Evolutionary conservation across 257 asterid genomes (phyloP).

Genomic region (Buddleja alternifolia): DNA sequence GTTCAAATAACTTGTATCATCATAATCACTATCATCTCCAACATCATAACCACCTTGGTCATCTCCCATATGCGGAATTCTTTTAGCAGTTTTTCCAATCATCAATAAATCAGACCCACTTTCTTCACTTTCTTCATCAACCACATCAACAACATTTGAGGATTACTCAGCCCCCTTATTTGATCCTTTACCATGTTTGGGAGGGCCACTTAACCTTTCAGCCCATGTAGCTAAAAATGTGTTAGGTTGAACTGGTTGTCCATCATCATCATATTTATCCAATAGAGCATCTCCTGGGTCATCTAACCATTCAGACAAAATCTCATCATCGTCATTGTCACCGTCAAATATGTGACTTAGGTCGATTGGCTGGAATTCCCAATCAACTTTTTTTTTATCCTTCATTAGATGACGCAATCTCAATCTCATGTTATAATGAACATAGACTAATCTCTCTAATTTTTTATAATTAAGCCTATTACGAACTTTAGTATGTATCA

Average conservation of each 20-base stretch:
- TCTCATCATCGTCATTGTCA: background rate
- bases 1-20: no score
- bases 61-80: no score
- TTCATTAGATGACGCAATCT: background rate
- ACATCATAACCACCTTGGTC: no score
- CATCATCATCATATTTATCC: constrained; percentile 1
- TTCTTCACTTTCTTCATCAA: no score
- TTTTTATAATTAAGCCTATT: background rate
- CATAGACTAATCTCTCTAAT: background rate
- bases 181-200: background rate
- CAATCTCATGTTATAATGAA: constrained; percentile 2
- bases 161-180: background rate
- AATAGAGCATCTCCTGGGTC: background rate
- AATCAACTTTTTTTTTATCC: background rate
- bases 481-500: background rate
- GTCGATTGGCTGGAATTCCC: background rate
- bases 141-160: no score
- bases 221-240: background rate
- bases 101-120: no score
- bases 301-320: background rate
- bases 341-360: background rate
- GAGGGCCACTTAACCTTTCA: background rate
- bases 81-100: no score
- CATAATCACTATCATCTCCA: no score
- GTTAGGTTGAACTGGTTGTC: background rate